Conservation (phyloP, 345 rosid genomes). For the Chamaenerion angustifolium region DNA sequence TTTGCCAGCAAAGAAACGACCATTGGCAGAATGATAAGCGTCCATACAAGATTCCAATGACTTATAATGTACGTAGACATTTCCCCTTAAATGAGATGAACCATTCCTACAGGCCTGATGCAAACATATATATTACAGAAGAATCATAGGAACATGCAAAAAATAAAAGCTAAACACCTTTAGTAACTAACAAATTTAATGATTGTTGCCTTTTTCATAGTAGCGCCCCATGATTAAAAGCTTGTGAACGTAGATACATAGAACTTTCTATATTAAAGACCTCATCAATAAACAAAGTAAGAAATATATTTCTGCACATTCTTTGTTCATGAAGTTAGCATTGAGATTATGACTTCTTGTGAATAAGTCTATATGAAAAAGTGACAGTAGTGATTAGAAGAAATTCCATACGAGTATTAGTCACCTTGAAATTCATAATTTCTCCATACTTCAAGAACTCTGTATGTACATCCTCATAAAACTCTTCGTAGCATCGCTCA, state of each 20-base stretch:
- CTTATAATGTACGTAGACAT: constrained; percentile 77
- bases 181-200: no score
- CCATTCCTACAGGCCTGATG: constrained; percentile 81
- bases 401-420: not conserved
- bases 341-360: not conserved
- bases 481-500: constrained; percentile 68
- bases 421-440: constrained; percentile 89
- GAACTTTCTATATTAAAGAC: no score
- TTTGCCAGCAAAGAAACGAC: constrained; percentile 93
- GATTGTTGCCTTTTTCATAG: no score
- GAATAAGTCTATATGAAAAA: not conserved
- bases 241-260: no score
- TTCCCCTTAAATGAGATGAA: constrained; percentile 85
- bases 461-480: constrained; percentile 95
- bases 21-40: constrained; percentile 54
- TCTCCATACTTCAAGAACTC: constrained; percentile 94
- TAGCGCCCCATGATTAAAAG: no score
- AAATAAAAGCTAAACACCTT: not conserved
- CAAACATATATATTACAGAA: constrained; percentile 6
- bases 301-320: no score
- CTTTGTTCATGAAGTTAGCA: not conserved
- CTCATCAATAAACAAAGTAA: no score
- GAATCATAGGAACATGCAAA: constrained; percentile 3
- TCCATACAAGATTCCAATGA: constrained; percentile 63
- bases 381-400: no score